A percentile compares a stretch with the other conserved stretches of the same genome.
phyloP scores from a whole-genome alignment of 371 early-diverging fungal species.

The Choanephora cucurbitarum region DNA sequence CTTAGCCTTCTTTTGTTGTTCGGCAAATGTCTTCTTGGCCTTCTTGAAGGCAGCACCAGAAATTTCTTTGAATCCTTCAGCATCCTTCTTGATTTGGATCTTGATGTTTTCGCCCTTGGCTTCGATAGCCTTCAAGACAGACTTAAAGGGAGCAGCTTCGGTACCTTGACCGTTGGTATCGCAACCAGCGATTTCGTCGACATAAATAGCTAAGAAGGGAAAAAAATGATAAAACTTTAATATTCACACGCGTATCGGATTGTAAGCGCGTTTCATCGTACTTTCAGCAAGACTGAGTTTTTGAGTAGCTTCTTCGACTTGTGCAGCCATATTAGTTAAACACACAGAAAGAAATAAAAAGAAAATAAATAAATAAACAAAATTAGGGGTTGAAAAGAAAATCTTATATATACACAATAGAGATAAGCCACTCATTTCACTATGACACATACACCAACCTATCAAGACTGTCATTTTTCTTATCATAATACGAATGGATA shows the following conservation, averaged over 20 bases:
- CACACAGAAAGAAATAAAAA: conserved; percentile 9
- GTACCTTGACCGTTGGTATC: conserved; percentile 73
- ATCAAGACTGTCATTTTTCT: not conserved
- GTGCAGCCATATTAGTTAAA: conserved; percentile 24
- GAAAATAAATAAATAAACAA: not conserved
- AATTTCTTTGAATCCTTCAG: conserved; percentile 72
- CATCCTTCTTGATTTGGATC: conserved; percentile 71
- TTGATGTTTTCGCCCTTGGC: conserved; percentile 52
- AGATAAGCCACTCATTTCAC: conserved; percentile 12
- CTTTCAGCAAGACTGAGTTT: conserved; percentile 33
- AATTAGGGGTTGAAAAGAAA: not conserved
- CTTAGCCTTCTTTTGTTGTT: conserved; percentile 70
- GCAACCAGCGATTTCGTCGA: conserved; percentile 75
- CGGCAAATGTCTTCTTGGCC: conserved; percentile 79
- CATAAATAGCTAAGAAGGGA: conserved; percentile 44
- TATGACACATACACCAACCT: not conserved
- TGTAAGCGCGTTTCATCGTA: conserved; percentile 8
- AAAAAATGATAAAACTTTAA: not conserved
- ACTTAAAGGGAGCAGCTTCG: conserved; percentile 65
- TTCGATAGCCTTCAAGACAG: conserved; percentile 69
- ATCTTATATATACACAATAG: not conserved
- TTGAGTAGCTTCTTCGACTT: conserved; percentile 28
- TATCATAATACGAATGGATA: not conserved
- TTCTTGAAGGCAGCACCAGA: conserved; percentile 93
- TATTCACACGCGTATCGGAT: no score